A percentile compares a stretch with the other conserved stretches of the same genome.
These are phyloP conservation scores for Linanthus parryae DNA, from an alignment of 148 eudicot genomes.

Conservation along the genomic window DNA sequence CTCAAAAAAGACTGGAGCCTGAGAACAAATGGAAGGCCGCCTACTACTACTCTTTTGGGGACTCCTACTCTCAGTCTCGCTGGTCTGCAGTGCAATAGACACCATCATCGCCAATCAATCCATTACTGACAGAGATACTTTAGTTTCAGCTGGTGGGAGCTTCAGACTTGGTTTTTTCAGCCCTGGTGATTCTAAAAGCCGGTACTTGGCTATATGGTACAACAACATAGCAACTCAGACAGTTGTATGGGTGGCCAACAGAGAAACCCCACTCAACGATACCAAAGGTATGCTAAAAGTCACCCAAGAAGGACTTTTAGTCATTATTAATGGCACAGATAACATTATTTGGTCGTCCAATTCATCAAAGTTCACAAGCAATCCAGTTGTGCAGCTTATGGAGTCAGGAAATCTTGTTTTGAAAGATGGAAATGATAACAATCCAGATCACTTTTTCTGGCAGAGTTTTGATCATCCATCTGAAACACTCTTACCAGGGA, in stretches of 20 bases:
- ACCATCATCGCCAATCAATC: background rate
- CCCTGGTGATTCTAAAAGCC: background rate
- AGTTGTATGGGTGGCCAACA: constrained; percentile 8
- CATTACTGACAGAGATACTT: constrained; percentile 7
- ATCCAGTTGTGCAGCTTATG: constrained; percentile 22
- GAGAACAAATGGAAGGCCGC: no score
- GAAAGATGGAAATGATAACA: constrained; percentile 10
- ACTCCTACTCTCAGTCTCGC: no score
- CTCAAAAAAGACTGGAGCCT: no score
- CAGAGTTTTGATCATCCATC: constrained; percentile 31
- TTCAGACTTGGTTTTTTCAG: constrained; percentile 11
- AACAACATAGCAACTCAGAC: background rate
- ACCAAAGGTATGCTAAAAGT: background rate
- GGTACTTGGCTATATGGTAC: constrained; percentile 6
- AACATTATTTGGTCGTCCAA: constrained; percentile 11
- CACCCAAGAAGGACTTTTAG: background rate
- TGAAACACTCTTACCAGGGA: constrained; percentile 23
- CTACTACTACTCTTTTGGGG: no score
- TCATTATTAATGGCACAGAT: background rate
- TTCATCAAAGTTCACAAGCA: background rate
- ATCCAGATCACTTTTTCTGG: constrained; percentile 19
- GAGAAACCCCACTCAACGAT: constrained; percentile 10
- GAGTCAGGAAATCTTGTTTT: constrained; percentile 35
- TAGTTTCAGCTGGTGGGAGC: constrained; percentile 5
- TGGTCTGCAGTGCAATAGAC: constrained; percentile 1